Evolutionary conservation across 1,284 basidiomycete genomes (phyloP).

Genomic region (Naganishia sp.): DNA sequence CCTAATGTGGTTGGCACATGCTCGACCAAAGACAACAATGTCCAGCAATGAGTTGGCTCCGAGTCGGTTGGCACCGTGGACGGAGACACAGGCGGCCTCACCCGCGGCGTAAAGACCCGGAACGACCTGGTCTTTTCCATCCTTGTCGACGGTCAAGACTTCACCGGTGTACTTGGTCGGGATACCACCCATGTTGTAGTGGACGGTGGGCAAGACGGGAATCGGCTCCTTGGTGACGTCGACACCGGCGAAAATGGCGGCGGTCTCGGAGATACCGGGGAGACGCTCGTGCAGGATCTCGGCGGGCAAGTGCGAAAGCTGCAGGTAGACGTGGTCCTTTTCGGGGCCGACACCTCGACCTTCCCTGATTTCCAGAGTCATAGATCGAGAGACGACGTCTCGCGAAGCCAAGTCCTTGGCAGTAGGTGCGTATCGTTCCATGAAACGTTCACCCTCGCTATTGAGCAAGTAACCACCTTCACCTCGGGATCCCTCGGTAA

Average conservation of each 20-base stretch:
- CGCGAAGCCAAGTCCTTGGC: conserved; percentile 99
- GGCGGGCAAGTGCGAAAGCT: conserved; percentile 94
- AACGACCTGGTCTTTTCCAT: conserved; percentile 91
- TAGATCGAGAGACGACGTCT: conserved; percentile 98
- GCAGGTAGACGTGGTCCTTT: conserved; percentile 96
- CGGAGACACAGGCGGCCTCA: conserved; percentile 98
- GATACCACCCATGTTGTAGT: conserved; percentile 99
- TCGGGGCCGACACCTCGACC: conserved; percentile 98
- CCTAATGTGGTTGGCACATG: conserved; percentile 96
- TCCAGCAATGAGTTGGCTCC: conserved; percentile 99
- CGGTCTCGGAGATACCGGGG: conserved; percentile 99
- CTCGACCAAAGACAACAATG: conserved; percentile 98
- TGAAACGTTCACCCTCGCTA: conserved; percentile 99
- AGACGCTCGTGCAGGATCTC: conserved; percentile 96
- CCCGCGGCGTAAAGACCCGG: conserved; percentile 98
- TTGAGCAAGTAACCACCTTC: conserved; percentile 99
- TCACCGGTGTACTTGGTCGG: conserved; percentile 99
- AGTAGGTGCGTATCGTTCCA: conserved; percentile 99
- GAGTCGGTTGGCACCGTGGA: conserved; percentile 98
- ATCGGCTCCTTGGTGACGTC: conserved; percentile 99
- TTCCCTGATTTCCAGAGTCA: conserved; percentile 99
- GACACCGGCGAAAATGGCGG: conserved; percentile 97
- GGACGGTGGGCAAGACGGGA: conserved; percentile 92
- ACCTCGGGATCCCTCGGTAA: conserved; percentile 98
- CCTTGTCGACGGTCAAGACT: conserved; percentile 77